phyloP scores from a whole-genome alignment of 2,329 filamentous ascomycete species.

The Trichoderma koningiopsis region DNA sequence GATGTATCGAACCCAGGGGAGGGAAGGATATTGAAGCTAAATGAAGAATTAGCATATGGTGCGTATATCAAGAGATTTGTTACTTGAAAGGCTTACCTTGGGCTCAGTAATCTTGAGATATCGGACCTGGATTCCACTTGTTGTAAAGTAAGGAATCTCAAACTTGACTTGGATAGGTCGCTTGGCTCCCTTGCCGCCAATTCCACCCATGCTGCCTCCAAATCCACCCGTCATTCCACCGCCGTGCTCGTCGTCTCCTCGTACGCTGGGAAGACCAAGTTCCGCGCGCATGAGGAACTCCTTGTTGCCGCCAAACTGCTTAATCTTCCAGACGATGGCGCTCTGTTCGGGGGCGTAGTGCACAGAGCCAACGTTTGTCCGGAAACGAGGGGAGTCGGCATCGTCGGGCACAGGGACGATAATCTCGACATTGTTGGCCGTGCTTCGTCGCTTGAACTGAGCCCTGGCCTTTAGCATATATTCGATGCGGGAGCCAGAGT shows the following conservation, averaged over 20 bases:
- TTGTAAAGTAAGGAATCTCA: constrained; percentile 99
- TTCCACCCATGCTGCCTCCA: constrained; percentile 93
- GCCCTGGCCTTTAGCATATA: constrained; percentile 99
- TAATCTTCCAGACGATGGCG: constrained; percentile 99
- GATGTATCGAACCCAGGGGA: constrained; percentile 98
- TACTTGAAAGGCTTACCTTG: constrained; percentile 67
- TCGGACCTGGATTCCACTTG: constrained; percentile 95
- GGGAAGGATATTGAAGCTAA: constrained; percentile 93
- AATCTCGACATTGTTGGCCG: constrained; percentile 98
- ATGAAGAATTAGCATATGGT: not conserved
- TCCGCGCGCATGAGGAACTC: constrained; percentile 99
- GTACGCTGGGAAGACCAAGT: constrained; percentile 87
- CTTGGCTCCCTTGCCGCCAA: constrained; percentile 86
- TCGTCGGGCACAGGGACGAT: constrained; percentile 96
- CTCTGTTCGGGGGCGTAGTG: constrained; percentile 98
- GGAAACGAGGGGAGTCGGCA: constrained; percentile 91
- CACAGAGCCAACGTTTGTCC: constrained; percentile 94
- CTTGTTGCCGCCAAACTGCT: constrained; percentile 98
- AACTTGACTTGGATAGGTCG: constrained; percentile 98
- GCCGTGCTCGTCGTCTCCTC: constrained; percentile 92
- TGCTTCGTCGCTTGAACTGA: constrained; percentile 96
- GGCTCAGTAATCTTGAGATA: constrained; percentile 99
- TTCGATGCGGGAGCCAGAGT: constrained; percentile 93
- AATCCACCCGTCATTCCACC: constrained; percentile 98
- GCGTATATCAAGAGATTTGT: not conserved